Evolutionary conservation across 2,329 filamentous ascomycete genomes (phyloP).

Genomic region (Sporothrix globosa): DNA sequence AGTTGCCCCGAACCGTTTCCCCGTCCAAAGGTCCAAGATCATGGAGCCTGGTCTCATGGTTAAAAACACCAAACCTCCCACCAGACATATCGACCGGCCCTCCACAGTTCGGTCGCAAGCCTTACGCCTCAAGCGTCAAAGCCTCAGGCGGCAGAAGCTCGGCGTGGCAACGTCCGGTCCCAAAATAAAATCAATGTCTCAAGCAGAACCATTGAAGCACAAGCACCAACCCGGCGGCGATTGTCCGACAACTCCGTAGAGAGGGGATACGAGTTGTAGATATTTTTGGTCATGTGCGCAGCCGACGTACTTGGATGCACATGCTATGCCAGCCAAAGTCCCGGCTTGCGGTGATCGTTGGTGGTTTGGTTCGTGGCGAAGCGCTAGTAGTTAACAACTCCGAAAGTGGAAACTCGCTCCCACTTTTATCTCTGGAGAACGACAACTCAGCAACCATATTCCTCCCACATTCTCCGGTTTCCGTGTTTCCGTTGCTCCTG

Average conservation of each 20-base stretch:
- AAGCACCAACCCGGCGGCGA: background rate
- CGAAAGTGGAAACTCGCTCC: slow-evolving; percentile 9
- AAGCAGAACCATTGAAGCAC: background rate
- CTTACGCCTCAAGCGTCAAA: background rate
- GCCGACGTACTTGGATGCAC: background rate
- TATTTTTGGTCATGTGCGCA: slow-evolving; percentile 1
- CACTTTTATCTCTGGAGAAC: slow-evolving; percentile 16
- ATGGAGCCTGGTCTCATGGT: no score
- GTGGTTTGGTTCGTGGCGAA: background rate
- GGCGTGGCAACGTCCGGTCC: slow-evolving; percentile 3
- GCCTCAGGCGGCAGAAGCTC: background rate
- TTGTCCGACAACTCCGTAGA: no score
- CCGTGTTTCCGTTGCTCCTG: background rate
- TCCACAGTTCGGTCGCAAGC: background rate
- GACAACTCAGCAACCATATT: slow-evolving; percentile 11
- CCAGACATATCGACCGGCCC: no score
- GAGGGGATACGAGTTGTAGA: background rate
- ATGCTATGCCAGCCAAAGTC: background rate
- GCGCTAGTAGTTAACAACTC: slow-evolving; percentile 19
- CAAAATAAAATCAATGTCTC: background rate
- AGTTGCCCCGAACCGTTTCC: background rate
- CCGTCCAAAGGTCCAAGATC: no score
- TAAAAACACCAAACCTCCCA: no score
- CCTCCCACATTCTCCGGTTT: background rate
- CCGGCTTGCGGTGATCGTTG: no score